Evolutionary conservation across 140 eudicot genomes (phyloP).

Genomic region (Anethum foeniculum): DNA sequence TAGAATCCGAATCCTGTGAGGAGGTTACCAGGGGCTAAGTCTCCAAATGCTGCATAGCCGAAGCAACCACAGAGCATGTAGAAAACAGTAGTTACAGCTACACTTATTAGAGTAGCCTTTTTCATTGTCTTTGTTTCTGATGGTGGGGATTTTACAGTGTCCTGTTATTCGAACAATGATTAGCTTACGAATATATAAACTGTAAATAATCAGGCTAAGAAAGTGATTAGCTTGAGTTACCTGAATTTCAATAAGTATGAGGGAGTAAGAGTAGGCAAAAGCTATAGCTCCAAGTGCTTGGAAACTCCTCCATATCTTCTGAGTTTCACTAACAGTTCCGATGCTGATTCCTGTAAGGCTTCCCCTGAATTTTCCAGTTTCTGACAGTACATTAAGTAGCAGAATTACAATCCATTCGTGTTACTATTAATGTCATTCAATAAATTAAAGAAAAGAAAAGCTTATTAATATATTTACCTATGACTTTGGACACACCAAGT

Average conservation of each 20-base stretch:
- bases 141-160: conserved; percentile 90
- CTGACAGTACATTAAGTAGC: conserved; percentile 24
- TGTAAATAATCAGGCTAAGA: neutral
- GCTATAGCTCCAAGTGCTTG: conserved; percentile 99
- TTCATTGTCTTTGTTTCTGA: conserved; percentile 91
- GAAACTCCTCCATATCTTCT: conserved; percentile 84
- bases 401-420: neutral
- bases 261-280: conserved; percentile 95
- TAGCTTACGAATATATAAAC: neutral
- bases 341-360: conserved; percentile 88
- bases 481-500: conserved; percentile 81
- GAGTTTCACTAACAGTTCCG: conserved; percentile 57
- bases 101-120: conserved; percentile 75
- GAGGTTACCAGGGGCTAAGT: conserved; percentile 82
- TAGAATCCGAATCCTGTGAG: conserved; percentile 92
- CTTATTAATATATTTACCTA: conserved; percentile 24
- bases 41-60: conserved; percentile 98
- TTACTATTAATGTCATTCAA: neutral
- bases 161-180: conserved; percentile 27
- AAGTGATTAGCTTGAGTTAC: conserved; percentile 18
- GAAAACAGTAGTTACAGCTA: conserved; percentile 68
- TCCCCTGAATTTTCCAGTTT: conserved; percentile 54
- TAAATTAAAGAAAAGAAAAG: neutral
- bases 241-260: conserved; percentile 93
- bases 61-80: conserved; percentile 97